Evolutionary conservation across 176 grass and related monocot genomes (phyloP).

Genomic region (Elymus sibiricus): DNA sequence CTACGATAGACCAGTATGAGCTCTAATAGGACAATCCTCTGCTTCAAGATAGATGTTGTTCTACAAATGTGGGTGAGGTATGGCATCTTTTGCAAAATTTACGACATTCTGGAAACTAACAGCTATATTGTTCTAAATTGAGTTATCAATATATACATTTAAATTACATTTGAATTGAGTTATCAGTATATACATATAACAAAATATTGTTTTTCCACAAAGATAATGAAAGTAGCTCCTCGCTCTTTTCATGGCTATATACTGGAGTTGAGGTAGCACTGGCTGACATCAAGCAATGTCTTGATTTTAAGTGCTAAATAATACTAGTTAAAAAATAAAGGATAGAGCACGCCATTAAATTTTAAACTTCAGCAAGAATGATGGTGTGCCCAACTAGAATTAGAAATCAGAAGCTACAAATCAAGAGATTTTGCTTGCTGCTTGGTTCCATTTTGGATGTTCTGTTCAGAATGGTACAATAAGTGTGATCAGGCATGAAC

Average conservation of each 20-base stretch:
- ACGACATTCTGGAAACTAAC: too few species aligned
- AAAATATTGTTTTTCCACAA: too few species aligned
- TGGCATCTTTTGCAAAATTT: too few species aligned
- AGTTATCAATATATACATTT: too few species aligned
- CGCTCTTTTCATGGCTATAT: not conserved
- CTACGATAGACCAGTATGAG: too few species aligned
- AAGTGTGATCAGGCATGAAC: not conserved
- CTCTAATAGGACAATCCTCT: too few species aligned
- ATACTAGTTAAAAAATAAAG: not conserved
- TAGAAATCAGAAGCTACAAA: not conserved
- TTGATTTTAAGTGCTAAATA: not conserved
- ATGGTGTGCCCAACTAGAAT: not conserved
- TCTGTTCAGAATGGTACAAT: not conserved
- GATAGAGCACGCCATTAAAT: not conserved
- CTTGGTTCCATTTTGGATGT: not conserved
- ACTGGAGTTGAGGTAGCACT: not conserved
- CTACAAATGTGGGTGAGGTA: too few species aligned
- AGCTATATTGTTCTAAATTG: too few species aligned
- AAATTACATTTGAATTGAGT: too few species aligned
- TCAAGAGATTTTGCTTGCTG: not conserved
- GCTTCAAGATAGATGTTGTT: too few species aligned
- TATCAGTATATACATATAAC: too few species aligned
- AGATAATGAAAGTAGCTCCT: not conserved
- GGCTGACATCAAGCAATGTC: not conserved
- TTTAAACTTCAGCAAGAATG: not conserved